These are phyloP conservation scores for Chlorella sp. DNA, from an alignment of 139 green algal genomes.

Conservation along the genomic window DNA sequence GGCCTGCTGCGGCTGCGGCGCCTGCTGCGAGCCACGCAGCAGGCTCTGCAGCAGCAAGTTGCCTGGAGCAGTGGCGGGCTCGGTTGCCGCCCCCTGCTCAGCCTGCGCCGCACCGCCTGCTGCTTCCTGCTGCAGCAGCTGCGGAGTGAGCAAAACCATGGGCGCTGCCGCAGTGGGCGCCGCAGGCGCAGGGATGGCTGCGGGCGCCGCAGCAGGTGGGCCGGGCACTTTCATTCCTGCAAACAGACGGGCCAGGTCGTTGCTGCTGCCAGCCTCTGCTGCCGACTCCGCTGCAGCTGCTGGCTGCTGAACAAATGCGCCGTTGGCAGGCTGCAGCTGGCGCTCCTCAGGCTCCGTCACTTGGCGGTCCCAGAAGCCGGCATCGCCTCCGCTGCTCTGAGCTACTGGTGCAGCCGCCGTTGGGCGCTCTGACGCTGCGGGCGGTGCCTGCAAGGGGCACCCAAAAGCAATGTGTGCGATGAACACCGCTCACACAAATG, in stretches of 20 bases:
- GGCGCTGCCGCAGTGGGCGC: conserved; percentile 8
- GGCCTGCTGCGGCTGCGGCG: not conserved
- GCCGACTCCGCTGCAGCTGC: not conserved
- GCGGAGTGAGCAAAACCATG: conserved; percentile 55
- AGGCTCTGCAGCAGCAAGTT: conserved; percentile 16
- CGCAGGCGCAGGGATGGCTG: not conserved
- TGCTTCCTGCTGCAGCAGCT: conserved; percentile 51
- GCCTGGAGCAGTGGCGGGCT: conserved; percentile 2
- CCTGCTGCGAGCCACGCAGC: not conserved
- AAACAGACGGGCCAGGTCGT: conserved; percentile 34
- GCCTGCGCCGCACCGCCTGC: not conserved
- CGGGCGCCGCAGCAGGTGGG: not conserved
- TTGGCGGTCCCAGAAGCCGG: conserved; percentile 61
- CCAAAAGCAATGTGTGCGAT: too few relatives aligned
- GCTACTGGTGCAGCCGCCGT: not conserved
- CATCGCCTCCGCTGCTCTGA: conserved; percentile 23
- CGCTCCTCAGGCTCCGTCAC: conserved; percentile 48
- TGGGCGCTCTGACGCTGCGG: not conserved
- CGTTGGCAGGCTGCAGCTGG: not conserved
- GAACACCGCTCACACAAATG: too few relatives aligned
- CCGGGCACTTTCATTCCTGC: conserved; percentile 19
- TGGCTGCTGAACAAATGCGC: not conserved
- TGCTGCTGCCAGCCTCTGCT: not conserved
- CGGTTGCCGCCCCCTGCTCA: not conserved
- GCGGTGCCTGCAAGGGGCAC: too few relatives aligned